Conservation (phyloP, 768 basidiomycete genomes). For the Crucibulum laeve region DNA sequence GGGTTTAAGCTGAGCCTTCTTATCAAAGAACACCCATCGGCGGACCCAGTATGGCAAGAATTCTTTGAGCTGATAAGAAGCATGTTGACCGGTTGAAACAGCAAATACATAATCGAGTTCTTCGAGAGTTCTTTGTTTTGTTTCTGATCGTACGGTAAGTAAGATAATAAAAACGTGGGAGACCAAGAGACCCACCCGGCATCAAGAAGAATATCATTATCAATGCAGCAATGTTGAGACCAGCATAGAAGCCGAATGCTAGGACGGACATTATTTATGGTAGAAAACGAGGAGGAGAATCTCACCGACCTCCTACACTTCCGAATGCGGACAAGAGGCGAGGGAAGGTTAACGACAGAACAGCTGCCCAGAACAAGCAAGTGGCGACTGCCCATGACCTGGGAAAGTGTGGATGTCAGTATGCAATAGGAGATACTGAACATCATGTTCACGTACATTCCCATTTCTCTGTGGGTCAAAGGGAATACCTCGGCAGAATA, state of each 20-base stretch:
- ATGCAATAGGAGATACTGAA: constrained; percentile 20
- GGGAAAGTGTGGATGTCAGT: constrained; percentile 12
- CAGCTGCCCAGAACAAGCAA: constrained; percentile 46
- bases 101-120: constrained; percentile 49
- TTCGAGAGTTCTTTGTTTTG: constrained; percentile 49
- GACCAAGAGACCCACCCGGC: constrained; percentile 32
- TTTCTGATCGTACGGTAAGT: constrained; percentile 27
- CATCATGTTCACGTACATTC: constrained; percentile 29
- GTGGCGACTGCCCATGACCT: constrained; percentile 56
- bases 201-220: constrained; percentile 53
- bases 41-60: constrained; percentile 51
- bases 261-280: constrained; percentile 2
- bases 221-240: constrained; percentile 44
- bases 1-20: constrained; percentile 30
- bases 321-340: constrained; percentile 44
- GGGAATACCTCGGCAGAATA: constrained; percentile 94
- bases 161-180: background rate
- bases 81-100: constrained; percentile 42
- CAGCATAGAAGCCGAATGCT: constrained; percentile 58
- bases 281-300: background rate
- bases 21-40: constrained; percentile 38
- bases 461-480: constrained; percentile 70
- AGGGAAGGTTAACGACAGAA: constrained; percentile 59
- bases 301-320: constrained; percentile 23
- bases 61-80: constrained; percentile 35